Base-by-base conservation (phyloP, 1,284 basidiomycete species). In the Phellinidium pouzarii region DNA sequence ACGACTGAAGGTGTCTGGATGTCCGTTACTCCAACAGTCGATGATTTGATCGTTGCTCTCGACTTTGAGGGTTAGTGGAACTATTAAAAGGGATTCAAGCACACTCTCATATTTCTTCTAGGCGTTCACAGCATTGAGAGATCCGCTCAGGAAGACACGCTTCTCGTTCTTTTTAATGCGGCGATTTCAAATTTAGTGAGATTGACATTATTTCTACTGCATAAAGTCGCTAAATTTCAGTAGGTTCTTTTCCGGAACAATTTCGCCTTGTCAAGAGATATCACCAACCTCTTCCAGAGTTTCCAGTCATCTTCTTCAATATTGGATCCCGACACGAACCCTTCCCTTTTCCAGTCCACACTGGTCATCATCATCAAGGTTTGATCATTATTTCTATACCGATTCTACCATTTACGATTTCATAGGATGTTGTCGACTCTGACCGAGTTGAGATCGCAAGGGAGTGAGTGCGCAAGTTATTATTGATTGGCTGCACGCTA, bases 1-100 rank as follows among this genome's bases (percentile, higher is more conserved):
- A 83, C 80, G 1, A 84, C 76, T 12, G 82, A 84, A 66, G 80
- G 80, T 0, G 78, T 82, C 1, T 83, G 82, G 82, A 77, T 84
- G 73, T 80, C 82, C 0, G 77, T 78, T 3, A 82, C 81, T 2
- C 81, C 82, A 0, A 82, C 80, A 0, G 67, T 74, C 37, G 72
- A 78, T 26, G 62, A 65, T 0, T 62, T 84, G 20, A 68, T 83
- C 8, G 79, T 84, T 4, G 74, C 80, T 0, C 67, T 84, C 1
- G 82, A 84, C 59, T 84, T 83, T 54, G 82, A 83, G 71, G 80
- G 80, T 71, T 34, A 7, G 59, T 27, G 7, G 11, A 34, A 47
- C 26, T 2, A 26, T 25, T 31, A 34, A 11, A 38, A 17, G 47
- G 44, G 3, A 47, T 9, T 20, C 23, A 7, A 2, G 0, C 50